Base-by-base conservation (phyloP, 768 basidiomycete genomes). In the Termitomyces sp. region DNA sequence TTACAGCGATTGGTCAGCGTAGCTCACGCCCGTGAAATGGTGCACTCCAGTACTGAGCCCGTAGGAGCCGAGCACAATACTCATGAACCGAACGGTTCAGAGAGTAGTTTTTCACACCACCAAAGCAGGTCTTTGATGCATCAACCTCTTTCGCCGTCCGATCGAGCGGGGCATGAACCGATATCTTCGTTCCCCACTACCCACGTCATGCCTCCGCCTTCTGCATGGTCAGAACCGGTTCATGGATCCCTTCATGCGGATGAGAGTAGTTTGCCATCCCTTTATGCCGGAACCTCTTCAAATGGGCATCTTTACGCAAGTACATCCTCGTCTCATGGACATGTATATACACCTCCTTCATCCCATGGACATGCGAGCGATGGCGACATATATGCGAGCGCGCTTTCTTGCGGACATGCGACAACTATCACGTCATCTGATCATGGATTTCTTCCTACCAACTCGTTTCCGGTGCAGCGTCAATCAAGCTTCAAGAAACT, bases 41-140 rank as follows among this genome's bases (percentile, higher is more conserved):
- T 42, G 56, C 49, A 47, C 33, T 48, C 47, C 28, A 42, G 56
- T 35, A 44, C 56, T 18, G 54, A 58, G 35, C 40, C 35, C 13
- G 36, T 57, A 18, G 43, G 36, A 46, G 35, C 44, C 4, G 52
- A 50, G 42, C 55, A 36, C 5, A 56, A 57, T 26, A 61, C 49
- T 6, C 62, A 57, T 36, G 65, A 60, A 24, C 47, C 59, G 12
- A 57, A 64, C 10, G 69, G 65, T 55, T 63, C 63, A 14, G 71
- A 72, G 48, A 67, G 68, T 48, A 63, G 42, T 18, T 26, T 52
- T 48, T 45, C 47, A n/a, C 50, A 49, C 10, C 57, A 6, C n/a
- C 57, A 61, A 24, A 61, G 35, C 52, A 55, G 64, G 6, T 57
- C 64, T 13, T 64, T 69, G 46, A 65, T 67, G 40, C 66, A 68